These are phyloP conservation scores for Arthroderma uncinatum DNA, from an alignment of 2,329 filamentous ascomycete genomes.

Conservation along the genomic window DNA sequence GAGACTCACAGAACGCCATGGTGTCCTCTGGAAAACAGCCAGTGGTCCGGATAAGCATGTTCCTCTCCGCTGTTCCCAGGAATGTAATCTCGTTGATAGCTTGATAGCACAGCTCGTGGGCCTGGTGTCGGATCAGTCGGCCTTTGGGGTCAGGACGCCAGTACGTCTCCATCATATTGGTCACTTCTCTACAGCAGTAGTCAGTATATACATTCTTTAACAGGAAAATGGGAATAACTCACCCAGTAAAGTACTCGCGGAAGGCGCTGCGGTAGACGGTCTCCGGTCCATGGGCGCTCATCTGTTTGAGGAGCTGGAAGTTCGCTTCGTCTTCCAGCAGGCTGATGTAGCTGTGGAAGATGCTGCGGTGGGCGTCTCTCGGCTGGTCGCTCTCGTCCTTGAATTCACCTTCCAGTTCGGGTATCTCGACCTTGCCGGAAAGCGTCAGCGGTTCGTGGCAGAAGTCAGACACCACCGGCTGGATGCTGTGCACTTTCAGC, in stretches of 20 bases:
- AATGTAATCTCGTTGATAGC: slow-evolving; percentile 17
- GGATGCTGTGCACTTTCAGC: background rate
- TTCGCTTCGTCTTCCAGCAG: slow-evolving; percentile 18
- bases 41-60: slow-evolving; percentile 14
- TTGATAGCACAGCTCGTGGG: slow-evolving; percentile 19
- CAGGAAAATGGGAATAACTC: slow-evolving; percentile 6
- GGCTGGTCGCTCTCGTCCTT: background rate
- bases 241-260: slow-evolving; percentile 22
- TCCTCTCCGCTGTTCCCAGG: slow-evolving; percentile 17
- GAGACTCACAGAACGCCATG: slow-evolving; percentile 20
- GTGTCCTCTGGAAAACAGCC: slow-evolving; percentile 17
- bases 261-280: slow-evolving; percentile 19
- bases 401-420: background rate
- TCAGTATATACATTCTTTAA: background rate
- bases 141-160: slow-evolving; percentile 17
- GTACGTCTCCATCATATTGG: slow-evolving; percentile 15
- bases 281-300: slow-evolving; percentile 19
- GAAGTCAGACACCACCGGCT: background rate
- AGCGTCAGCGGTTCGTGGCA: background rate
- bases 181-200: slow-evolving; percentile 3
- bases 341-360: background rate
- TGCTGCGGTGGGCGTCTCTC: background rate
- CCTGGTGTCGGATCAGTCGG: slow-evolving; percentile 11
- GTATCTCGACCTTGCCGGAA: background rate
- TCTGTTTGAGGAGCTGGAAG: slow-evolving; percentile 14